Base-by-base conservation (phyloP, 1,284 basidiomycete genomes). In the Exobasidium rhododendri region DNA sequence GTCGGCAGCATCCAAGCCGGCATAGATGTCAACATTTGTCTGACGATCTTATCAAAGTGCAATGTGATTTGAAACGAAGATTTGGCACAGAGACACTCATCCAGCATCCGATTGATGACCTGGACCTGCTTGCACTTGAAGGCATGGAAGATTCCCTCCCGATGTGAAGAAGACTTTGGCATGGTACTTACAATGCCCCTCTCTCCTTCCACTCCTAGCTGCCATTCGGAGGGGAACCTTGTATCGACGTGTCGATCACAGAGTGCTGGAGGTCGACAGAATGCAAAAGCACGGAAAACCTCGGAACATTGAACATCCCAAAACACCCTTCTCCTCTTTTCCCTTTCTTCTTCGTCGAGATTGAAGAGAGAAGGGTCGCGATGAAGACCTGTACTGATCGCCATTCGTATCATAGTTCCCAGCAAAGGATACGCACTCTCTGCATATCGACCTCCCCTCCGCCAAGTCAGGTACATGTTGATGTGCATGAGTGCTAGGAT, bases 231-330 rank as follows among this genome's bases (percentile, higher is more conserved):
- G 28, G 52, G 52, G 29, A 55, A 32, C 4, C n/a, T 20, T 14
- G 52, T 55, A 26, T 55, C 52, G 14, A 56, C 31, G 31, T 56
- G 45, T 3, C 47, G 57, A 45, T 31, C 64, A n/a, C 56, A 54
- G 52, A 65, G 56, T 20, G 49, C 40, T 35, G 61, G 61, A 0
- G 64, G 64, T 28, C 64, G 24, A 56, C 60, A 57, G 35, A 63
- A 62, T 40, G 60, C 59, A 4, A 65, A 31, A 13, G 59, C 50
- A 6, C 63, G 53, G 46, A 65, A 57, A 17, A 49, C 54, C 22
- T 65, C 63, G 10, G 54, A 44, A 5, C 59, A 43, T 17, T 62
- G 57, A 26, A 65, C 58, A 46, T 65, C 63, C 63, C 63, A 65
- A 30, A 65, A 65, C 28, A 62, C 22, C 7, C 51, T n/a, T 30